Evolutionary conservation across 257 asterid genomes (phyloP).

Genomic region (Lantana camara): DNA sequence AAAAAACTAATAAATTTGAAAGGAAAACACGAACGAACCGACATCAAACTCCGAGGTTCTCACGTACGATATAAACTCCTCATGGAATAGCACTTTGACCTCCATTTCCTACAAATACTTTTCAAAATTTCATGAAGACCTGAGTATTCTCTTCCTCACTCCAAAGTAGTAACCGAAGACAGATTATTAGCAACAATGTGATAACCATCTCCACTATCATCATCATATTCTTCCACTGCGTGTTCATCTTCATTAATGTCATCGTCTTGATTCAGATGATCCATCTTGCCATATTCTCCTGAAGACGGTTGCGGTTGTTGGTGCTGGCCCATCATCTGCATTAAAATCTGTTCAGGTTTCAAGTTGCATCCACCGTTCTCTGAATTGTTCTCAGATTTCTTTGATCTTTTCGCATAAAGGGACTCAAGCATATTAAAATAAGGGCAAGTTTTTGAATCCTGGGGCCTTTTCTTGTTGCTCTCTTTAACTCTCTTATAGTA

Average conservation of each 20-base stretch:
- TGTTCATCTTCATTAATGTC: slow-evolving; percentile 34
- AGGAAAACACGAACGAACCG: slow-evolving; percentile 7
- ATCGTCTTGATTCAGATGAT: slow-evolving; percentile 41
- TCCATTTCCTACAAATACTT: neutral
- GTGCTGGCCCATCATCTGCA: slow-evolving; percentile 67
- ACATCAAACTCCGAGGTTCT: neutral
- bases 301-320: slow-evolving; percentile 23
- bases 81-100: neutral
- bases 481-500: slow-evolving; percentile 76
- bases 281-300: slow-evolving; percentile 36
- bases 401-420: slow-evolving; percentile 54
- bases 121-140: neutral
- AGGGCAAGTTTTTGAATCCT: slow-evolving; percentile 70
- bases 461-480: slow-evolving; percentile 64
- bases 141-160: slow-evolving; percentile 17
- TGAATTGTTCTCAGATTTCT: slow-evolving; percentile 33
- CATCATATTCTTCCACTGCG: too few species aligned
- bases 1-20: neutral
- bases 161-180: slow-evolving; percentile 35
- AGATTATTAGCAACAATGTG: slow-evolving; percentile 40
- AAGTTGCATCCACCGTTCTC: slow-evolving; percentile 42
- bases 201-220: slow-evolving; percentile 45
- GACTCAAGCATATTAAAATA: slow-evolving; percentile 68
- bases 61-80: neutral
- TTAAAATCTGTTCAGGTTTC: slow-evolving; percentile 61